Evolutionary conservation across 2,329 filamentous ascomycete species (phyloP), one percentile per base, ranked within the genome.

Genomic region (Cadophora luteo-olivacea): DNA sequence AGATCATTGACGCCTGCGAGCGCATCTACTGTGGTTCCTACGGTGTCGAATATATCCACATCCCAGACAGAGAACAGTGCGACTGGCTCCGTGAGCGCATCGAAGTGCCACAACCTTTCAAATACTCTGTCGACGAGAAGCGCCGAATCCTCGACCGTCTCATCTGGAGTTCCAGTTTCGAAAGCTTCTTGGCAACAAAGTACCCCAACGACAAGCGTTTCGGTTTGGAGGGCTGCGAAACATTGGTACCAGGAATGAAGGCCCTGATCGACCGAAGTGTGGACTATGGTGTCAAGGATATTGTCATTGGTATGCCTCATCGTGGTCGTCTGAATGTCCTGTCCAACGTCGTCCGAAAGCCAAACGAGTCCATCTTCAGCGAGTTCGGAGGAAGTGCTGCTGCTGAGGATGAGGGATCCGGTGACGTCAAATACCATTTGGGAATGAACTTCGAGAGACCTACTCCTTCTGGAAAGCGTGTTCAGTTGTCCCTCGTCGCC

Each of bases 361-460:
- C 96, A 77, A 99, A 99, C 82, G 96, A 98, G 84, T 98, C 96
- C 73, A 99, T 99, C 82, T 99, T 99, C 86, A 97, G 92, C 80
- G 96, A 99, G 82, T 99, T 99, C 78, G 92, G 93, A 71, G 96
- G 96, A 76, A 93, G 91, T 58, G 84, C 92, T 25, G 93, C 93
- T 78, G 92, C 93, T 66, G 92, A 92, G 75, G 96, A 98, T 75
- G 95, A 99, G 83, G 96, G 96, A 69, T 98, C 96, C 68, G 96
- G 96, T 77, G 96, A 99, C 81, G 96, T 99, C 82, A 99, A 99
- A 84, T 99, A 99, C 84, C 96, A 99, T 84, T 85, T 99, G 77
- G 96, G 96, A 79, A 99, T 99, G 96, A 99, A 99, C 86, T 99
- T 99, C 75, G 96, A 99, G 85, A 93, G 96, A 72, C 96, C 96